phyloP scores from a whole-genome alignment of 1,284 basidiomycete genomes.

The Ceratobasidium sp. region DNA sequence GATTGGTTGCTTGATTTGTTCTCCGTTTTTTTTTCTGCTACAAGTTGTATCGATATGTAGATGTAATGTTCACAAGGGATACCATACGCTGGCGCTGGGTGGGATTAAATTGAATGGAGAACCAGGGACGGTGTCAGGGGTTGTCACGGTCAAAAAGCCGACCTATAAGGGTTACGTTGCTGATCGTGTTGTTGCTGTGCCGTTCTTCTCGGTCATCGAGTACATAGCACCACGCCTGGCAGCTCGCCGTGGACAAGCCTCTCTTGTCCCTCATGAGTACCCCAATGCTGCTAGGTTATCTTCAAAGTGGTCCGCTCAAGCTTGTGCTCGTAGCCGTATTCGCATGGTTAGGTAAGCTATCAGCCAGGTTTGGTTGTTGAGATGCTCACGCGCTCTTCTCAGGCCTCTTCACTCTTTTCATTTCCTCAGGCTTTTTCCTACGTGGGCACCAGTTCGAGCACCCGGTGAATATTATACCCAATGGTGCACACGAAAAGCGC shows the following conservation, averaged over 20 bases:
- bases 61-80: not conserved
- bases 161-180: constrained; percentile 28
- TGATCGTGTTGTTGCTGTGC: constrained; percentile 27
- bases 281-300: constrained; percentile 13
- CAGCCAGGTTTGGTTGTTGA: not conserved
- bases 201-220: constrained; percentile 24
- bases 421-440: constrained; percentile 26
- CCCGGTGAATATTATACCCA: constrained; percentile 16
- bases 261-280: not conserved
- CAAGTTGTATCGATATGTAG: constrained; percentile 13
- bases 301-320: constrained; percentile 40
- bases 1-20: not conserved
- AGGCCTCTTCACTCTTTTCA: constrained; percentile 42
- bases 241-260: not conserved
- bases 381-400: not conserved
- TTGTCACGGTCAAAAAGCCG: constrained; percentile 19
- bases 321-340: constrained; percentile 9
- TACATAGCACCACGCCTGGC: constrained; percentile 20
- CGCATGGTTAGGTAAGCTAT: constrained; percentile 36
- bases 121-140: constrained; percentile 35
- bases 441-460: constrained; percentile 28
- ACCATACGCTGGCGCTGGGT: no score
- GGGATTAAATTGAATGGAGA: not conserved
- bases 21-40: not conserved
- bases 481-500: constrained; percentile 33